Conservation (phyloP, 73 alveolate genomes). For the Urostyla sp. region DNA sequence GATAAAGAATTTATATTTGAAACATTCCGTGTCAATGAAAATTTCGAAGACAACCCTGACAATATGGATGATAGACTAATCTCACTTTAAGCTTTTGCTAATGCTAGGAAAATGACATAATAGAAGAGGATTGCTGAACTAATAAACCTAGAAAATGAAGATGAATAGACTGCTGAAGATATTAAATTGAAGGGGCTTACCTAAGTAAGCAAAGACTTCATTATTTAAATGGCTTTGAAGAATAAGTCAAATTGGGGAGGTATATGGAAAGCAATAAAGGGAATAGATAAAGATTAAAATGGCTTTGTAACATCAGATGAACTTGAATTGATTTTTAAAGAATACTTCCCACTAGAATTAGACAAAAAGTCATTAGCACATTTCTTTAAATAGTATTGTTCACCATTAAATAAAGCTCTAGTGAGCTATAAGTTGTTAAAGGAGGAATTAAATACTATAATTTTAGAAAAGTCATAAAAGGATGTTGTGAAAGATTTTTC, state of each 20-base stretch:
- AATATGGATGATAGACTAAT: slow-evolving; percentile 19
- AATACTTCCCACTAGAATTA: slow-evolving; percentile 40
- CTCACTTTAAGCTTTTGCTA: slow-evolving; percentile 8
- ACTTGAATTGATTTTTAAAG: slow-evolving; percentile 45
- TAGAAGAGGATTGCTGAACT: slow-evolving; percentile 10
- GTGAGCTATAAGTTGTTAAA: slow-evolving; percentile 37
- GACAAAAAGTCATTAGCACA: slow-evolving; percentile 2
- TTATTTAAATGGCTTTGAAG: background rate
- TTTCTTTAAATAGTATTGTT: background rate
- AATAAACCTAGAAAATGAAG: slow-evolving; percentile 34
- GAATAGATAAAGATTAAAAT: slow-evolving; percentile 66
- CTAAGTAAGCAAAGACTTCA: background rate
- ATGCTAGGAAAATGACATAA: slow-evolving; percentile 5
- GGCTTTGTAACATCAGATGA: slow-evolving; percentile 70
- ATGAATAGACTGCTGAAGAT: slow-evolving; percentile 48
- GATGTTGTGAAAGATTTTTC: background rate
- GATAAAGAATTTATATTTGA: slow-evolving; percentile 46
- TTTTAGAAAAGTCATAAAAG: background rate
- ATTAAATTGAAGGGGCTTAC: slow-evolving; percentile 8
- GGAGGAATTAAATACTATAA: background rate
- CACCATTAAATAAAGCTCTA: background rate
- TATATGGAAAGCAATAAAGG: slow-evolving; percentile 50
- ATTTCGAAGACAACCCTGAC: slow-evolving; percentile 42
- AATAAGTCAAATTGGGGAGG: slow-evolving; percentile 54
- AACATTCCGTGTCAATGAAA: background rate